Evolutionary conservation across 1,284 basidiomycete genomes (phyloP).

Genomic region (Apiotrichum brassicae): DNA sequence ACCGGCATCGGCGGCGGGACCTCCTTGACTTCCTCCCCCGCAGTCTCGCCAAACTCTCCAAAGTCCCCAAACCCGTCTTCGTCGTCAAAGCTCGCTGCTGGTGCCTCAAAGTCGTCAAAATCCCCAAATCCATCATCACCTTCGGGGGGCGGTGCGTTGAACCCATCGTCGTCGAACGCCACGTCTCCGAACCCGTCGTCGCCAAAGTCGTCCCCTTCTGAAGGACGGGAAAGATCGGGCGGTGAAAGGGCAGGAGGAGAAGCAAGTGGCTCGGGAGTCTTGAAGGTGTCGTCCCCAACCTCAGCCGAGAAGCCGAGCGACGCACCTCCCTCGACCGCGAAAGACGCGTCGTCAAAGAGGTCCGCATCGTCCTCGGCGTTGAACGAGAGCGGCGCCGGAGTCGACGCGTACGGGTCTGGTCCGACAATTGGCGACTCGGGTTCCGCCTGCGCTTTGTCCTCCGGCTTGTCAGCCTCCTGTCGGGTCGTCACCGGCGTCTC

Average conservation of each 20-base stretch:
- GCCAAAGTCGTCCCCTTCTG: too few relatives aligned
- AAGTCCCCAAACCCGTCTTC: conserved; percentile 65
- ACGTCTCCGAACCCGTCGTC: not conserved
- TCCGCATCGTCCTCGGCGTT: not conserved
- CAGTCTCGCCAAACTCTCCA: conserved; percentile 57
- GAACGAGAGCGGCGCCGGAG: not conserved
- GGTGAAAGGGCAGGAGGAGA: too few relatives aligned
- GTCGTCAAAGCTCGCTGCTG: conserved; percentile 51
- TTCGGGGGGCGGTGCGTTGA: too few relatives aligned
- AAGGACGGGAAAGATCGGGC: too few relatives aligned
- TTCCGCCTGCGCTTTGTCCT: not conserved
- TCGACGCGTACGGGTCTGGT: not conserved
- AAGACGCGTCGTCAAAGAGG: too few relatives aligned
- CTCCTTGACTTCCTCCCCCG: conserved; percentile 15
- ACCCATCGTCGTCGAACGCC: not conserved
- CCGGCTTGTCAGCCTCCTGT: too few relatives aligned
- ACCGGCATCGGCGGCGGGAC: conserved; percentile 43
- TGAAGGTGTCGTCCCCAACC: too few relatives aligned
- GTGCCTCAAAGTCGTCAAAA: conserved; percentile 37
- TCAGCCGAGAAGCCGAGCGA: too few relatives aligned
- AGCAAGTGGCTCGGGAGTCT: too few relatives aligned
- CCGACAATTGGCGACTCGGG: not conserved
- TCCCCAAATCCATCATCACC: conserved; percentile 61
- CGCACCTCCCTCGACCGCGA: too few relatives aligned
- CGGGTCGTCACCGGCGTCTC: not conserved